Evolutionary conservation across 148 eudicot species (phyloP), one percentile per base, ranked within the genome.

Genomic region (Pouteria glomerata): DNA sequence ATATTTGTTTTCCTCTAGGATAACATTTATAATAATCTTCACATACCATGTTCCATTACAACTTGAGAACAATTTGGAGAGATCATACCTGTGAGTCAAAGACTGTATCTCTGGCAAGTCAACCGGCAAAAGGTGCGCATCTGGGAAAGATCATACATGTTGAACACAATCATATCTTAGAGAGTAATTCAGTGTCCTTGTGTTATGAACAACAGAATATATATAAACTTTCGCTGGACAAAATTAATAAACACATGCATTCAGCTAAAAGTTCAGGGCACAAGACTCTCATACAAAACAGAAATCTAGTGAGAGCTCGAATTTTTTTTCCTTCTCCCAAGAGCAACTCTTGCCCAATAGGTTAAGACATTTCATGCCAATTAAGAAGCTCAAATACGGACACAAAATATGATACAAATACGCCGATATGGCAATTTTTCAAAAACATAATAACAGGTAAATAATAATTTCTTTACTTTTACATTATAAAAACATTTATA

Each of bases 41-140:
- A n/a, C n/a, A n/a, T n/a, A n/a, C n/a, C n/a, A n/a, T n/a, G n/a
- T n/a, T n/a, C n/a, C n/a, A n/a, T n/a, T n/a, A n/a, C n/a, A n/a
- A n/a, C n/a, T n/a, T n/a, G n/a, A n/a, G n/a, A n/a, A n/a, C n/a
- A n/a, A n/a, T n/a, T n/a, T n/a, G n/a, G n/a, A n/a, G n/a, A n/a
- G n/a, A n/a, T n/a, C n/a, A n/a, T 82, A 94, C 98, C 98, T 94
- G 74, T 78, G 85, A 29, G 92, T 84, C 80, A 87, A 83, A 72
- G 86, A 81, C 64, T 83, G 73, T 71, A 95, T 82, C 83, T 91
- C 99, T 37, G 93, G 90, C 74, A 95, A 81, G 39, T 95, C 97
- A 77, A 95, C 88, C 1, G 93, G 97, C 39, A 95, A 84, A 70
- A 92, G 80, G 78, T 95, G 97, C 58, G 99, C 99, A 87, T 91